Percentiles rank a stretch among this genome's conserved stretches.
These are phyloP conservation scores for Macrophomina phaseolina DNA, from an alignment of 2,329 filamentous ascomycete species.

Conservation along the genomic window DNA sequence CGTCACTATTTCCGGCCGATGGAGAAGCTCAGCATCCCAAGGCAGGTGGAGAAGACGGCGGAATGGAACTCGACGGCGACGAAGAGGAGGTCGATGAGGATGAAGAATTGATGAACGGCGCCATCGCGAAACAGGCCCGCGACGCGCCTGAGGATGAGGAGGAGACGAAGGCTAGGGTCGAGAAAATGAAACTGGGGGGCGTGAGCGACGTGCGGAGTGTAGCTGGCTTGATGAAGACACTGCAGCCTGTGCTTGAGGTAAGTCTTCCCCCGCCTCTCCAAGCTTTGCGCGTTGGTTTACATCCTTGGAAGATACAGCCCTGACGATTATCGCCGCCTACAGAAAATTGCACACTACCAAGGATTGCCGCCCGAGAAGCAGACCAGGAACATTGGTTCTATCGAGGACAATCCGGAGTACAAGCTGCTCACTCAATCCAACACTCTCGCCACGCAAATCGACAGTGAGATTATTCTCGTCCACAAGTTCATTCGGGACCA, in stretches of 20 bases:
- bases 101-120: constrained; percentile 60
- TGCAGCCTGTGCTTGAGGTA: constrained; percentile 79
- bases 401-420: constrained; percentile 93
- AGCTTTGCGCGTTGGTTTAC: constrained; percentile 24
- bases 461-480: constrained; percentile 88
- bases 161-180: constrained; percentile 76
- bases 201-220: constrained; percentile 75
- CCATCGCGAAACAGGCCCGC: constrained; percentile 43
- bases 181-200: constrained; percentile 77
- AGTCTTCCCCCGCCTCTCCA: constrained; percentile 50
- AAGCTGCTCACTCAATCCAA: constrained; percentile 87
- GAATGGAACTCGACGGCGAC: constrained; percentile 66
- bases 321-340: constrained; percentile 62
- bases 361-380: constrained; percentile 69
- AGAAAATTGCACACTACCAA: constrained; percentile 84
- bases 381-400: constrained; percentile 71
- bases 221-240: constrained; percentile 77
- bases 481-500: constrained; percentile 97
- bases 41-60: constrained; percentile 32
- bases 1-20: constrained; percentile 25
- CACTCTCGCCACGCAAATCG: constrained; percentile 87
- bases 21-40: constrained; percentile 36
- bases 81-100: constrained; percentile 67
- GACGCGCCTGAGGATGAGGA: constrained; percentile 68
- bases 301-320: constrained; percentile 62